Conservation (phyloP, 1,139 yeast genomes). For the Candida anutae region DNA sequence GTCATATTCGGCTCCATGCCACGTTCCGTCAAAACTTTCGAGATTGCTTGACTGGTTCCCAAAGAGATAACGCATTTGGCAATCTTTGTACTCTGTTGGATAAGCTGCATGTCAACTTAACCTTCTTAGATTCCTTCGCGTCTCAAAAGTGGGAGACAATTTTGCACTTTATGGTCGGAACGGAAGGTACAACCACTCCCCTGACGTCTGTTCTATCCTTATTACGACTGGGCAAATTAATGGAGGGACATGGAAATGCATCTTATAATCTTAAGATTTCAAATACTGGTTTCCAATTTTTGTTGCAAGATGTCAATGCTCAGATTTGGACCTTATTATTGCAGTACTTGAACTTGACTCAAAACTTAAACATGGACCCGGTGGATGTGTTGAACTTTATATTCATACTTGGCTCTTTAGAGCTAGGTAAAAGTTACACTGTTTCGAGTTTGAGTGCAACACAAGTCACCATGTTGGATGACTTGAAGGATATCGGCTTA, state of each 20-base stretch:
- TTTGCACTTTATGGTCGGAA: slow-evolving; percentile 95
- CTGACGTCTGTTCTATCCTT: slow-evolving; percentile 61
- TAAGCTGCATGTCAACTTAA: slow-evolving; percentile 46
- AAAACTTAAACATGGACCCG: slow-evolving; percentile 83
- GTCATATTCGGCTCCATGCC: slow-evolving; percentile 56
- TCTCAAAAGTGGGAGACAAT: slow-evolving; percentile 90
- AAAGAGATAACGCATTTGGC: slow-evolving; percentile 40
- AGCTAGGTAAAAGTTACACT: slow-evolving; percentile 81
- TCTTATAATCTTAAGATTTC: slow-evolving; percentile 61
- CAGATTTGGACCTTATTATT: slow-evolving; percentile 90
- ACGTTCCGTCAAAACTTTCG: slow-evolving; percentile 70
- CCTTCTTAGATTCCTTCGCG: slow-evolving; percentile 73
- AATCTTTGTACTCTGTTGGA: slow-evolving; percentile 25
- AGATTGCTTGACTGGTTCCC: slow-evolving; percentile 80
- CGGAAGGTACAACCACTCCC: slow-evolving; percentile 59
- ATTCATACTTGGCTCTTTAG: slow-evolving; percentile 87
- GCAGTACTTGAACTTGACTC: slow-evolving; percentile 82
- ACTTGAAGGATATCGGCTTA: slow-evolving; percentile 84
- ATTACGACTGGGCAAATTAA: slow-evolving; percentile 69
- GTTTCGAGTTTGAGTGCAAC: slow-evolving; percentile 67
- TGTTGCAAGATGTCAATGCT: slow-evolving; percentile 85
- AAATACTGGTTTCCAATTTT: slow-evolving; percentile 86
- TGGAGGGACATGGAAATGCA: slow-evolving; percentile 48
- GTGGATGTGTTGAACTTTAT: slow-evolving; percentile 92
- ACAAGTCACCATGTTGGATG: slow-evolving; percentile 81